phyloP scores from a whole-genome alignment of 2,329 filamentous ascomycete species.

The Pyrenophora graminea region DNA sequence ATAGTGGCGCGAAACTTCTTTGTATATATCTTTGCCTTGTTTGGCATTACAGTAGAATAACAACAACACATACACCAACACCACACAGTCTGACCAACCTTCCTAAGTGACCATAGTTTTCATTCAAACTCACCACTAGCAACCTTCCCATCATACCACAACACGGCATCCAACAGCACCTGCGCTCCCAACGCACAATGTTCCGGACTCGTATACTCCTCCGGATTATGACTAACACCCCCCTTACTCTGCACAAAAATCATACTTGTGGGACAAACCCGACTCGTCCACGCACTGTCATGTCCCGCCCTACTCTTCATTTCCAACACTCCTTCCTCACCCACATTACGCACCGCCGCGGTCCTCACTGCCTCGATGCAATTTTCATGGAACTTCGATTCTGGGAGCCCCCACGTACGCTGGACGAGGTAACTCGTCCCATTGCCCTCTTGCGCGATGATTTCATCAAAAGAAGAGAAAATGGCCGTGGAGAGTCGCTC shows the following conservation, averaged over 20 bases:
- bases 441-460: constrained; percentile 28
- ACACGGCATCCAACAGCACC: constrained; percentile 48
- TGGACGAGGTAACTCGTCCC: constrained; percentile 26
- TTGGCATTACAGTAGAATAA: not conserved
- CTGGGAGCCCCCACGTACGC: constrained; percentile 33
- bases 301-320: constrained; percentile 36
- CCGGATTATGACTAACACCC: constrained; percentile 51
- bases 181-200: constrained; percentile 52
- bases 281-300: constrained; percentile 34
- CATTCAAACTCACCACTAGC: not conserved
- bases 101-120: not conserved
- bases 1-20: not conserved
- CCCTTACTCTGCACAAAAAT: constrained; percentile 52
- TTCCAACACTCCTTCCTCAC: constrained; percentile 28
- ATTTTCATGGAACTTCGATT: constrained; percentile 27
- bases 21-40: not conserved
- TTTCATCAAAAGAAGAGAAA: constrained; percentile 28
- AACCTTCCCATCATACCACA: not conserved
- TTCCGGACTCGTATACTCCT: constrained; percentile 50
- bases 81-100: not conserved
- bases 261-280: constrained; percentile 45
- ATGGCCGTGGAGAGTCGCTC: constrained; percentile 26
- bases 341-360: constrained; percentile 24
- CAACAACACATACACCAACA: not conserved
- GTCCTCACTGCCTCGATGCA: constrained; percentile 29